These are phyloP conservation scores for Coemansia sp. DNA, from an alignment of 192 early-diverging fungal genomes.

Conservation along the genomic window DNA sequence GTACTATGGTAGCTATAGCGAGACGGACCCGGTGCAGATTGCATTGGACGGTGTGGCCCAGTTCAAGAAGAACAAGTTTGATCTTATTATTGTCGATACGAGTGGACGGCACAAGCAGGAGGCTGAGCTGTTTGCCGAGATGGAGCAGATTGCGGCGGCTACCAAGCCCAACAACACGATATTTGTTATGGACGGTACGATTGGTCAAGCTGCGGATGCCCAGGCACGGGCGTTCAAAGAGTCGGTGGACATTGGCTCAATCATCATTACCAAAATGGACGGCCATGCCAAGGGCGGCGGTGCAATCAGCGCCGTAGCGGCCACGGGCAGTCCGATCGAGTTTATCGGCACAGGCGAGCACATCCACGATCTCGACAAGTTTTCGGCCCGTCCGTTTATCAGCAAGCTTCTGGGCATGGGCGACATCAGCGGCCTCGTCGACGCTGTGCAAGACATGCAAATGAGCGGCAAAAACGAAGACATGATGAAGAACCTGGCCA, in stretches of 20 bases:
- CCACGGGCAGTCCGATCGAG: constrained; percentile 87
- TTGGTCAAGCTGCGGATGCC: constrained; percentile 93
- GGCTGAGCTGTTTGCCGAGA: constrained; percentile 90
- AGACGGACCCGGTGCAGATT: constrained; percentile 88
- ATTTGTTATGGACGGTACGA: constrained; percentile 98
- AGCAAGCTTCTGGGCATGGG: constrained; percentile 96
- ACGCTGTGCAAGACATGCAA: constrained; percentile 85
- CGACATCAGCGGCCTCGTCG: constrained; percentile 82
- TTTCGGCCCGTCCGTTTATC: constrained; percentile 84
- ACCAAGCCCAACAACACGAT: constrained; percentile 87
- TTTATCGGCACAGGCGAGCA: constrained; percentile 98
- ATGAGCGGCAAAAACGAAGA: constrained; percentile 78
- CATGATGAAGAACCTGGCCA: constrained; percentile 86
- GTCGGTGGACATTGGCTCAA: constrained; percentile 89
- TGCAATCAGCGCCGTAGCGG: constrained; percentile 96
- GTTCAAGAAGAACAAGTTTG: constrained; percentile 91
- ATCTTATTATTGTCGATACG: constrained; percentile 98
- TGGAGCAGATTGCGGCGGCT: constrained; percentile 88
- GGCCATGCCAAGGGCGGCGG: constrained; percentile 98
- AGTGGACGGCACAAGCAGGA: constrained; percentile 96
- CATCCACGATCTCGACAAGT: constrained; percentile 90
- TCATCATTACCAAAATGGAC: constrained; percentile 98
- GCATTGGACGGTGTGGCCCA: constrained; percentile 90
- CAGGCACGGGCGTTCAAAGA: constrained; percentile 93
- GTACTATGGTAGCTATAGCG: constrained; percentile 88